Conservation (phyloP, 768 basidiomycete genomes). For the Lactarius hengduanensis region DNA sequence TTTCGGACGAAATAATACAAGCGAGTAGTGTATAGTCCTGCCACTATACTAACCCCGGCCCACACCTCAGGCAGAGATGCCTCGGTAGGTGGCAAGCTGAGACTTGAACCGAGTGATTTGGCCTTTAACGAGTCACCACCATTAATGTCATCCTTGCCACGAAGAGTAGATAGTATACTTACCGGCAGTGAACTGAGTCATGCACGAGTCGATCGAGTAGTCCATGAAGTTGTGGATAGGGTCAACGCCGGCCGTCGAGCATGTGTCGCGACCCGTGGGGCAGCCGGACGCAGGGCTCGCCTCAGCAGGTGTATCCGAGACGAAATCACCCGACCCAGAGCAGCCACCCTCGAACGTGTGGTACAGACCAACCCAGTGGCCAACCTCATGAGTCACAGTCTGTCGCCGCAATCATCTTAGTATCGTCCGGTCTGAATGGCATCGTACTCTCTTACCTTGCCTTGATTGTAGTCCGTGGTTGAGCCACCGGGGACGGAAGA, state of each 20-base stretch:
- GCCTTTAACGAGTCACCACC: not conserved
- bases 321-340: slow-evolving; percentile 40
- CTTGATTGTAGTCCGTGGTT: slow-evolving; percentile 40
- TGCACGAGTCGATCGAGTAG: slow-evolving; percentile 51
- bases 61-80: slow-evolving; percentile 34
- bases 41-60: not conserved
- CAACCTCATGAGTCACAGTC: slow-evolving; percentile 56
- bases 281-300: slow-evolving; percentile 42
- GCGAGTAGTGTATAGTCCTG: not conserved
- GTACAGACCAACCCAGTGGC: slow-evolving; percentile 61
- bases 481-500: slow-evolving; percentile 43
- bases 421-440: not conserved
- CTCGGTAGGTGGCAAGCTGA: slow-evolving; percentile 48
- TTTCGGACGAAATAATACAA: slow-evolving; percentile 1
- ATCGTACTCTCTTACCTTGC: slow-evolving; percentile 27
- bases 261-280: slow-evolving; percentile 35
- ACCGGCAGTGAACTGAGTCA: slow-evolving; percentile 50
- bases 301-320: slow-evolving; percentile 50
- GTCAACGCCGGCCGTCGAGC: slow-evolving; percentile 36
- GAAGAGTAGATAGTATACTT: not conserved
- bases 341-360: slow-evolving; percentile 60
- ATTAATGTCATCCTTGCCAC: not conserved
- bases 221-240: slow-evolving; percentile 57
- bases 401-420: slow-evolving; percentile 20
- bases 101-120: slow-evolving; percentile 40